Conservation (phyloP, 192 early-diverging fungal species). For the Entomortierella beljakovae region DNA sequence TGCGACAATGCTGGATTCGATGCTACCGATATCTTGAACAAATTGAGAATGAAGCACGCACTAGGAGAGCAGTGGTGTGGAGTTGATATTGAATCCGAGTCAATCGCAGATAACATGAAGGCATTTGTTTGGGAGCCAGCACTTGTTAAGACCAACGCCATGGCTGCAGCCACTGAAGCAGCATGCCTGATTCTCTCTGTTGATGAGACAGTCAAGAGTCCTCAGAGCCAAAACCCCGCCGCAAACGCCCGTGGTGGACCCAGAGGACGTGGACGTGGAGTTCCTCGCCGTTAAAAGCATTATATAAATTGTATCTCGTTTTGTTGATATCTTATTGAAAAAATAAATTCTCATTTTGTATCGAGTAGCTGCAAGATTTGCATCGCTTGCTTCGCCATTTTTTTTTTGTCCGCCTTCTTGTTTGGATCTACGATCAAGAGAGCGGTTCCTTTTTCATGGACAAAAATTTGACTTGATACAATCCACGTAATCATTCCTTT, state of each 20-base stretch:
- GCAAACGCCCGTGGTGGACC: constrained; percentile 63
- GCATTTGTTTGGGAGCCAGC: constrained; percentile 99
- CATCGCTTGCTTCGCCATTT: too few species aligned
- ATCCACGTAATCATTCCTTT: too few species aligned
- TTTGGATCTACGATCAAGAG: too few species aligned
- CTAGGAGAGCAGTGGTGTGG: constrained; percentile 87
- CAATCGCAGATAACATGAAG: constrained; percentile 89
- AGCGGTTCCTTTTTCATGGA: too few species aligned
- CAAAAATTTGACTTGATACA: too few species aligned
- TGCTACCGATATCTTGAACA: constrained; percentile 97
- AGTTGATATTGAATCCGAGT: constrained; percentile 91
- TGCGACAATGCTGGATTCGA: constrained; percentile 99
- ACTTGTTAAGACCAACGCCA: constrained; percentile 97
- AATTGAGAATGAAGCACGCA: constrained; percentile 93
- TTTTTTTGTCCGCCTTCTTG: too few species aligned
- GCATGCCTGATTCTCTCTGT: constrained; percentile 96
- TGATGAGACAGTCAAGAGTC: constrained; percentile 97
- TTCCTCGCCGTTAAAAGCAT: constrained; percentile 65
- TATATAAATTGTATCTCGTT: too few species aligned
- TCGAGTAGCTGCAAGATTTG: too few species aligned
- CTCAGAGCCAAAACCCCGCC: constrained; percentile 83
- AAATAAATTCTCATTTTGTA: too few species aligned
- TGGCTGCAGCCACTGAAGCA: constrained; percentile 94
- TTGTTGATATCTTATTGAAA: too few species aligned
- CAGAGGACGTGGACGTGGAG: constrained; percentile 74